A percentile compares a stretch with the other conserved stretches of the same genome.
These are phyloP conservation scores for Cyberlindnera sargentensis DNA, from an alignment of 805 yeast genomes.

Conservation along the genomic window DNA sequence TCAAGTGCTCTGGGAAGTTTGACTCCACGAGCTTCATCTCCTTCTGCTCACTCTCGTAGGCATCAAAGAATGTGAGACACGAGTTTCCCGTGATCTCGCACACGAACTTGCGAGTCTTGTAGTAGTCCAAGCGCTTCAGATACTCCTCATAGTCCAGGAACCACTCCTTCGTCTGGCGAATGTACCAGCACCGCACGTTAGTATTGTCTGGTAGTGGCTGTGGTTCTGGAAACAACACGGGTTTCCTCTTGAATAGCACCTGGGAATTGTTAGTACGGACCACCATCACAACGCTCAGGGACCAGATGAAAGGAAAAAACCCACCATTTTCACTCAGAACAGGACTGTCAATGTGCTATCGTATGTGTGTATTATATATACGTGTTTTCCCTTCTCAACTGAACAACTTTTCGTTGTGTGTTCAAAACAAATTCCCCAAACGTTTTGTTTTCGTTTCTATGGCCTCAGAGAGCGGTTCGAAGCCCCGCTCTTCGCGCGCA, in stretches of 20 bases:
- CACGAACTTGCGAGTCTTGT: slow-evolving; percentile 70
- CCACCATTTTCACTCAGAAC: no score
- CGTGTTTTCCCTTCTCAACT: no score
- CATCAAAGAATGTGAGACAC: slow-evolving; percentile 86
- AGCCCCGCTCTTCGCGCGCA: background rate
- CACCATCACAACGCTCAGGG: no score
- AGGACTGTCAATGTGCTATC: no score
- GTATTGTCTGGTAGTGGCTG: slow-evolving; percentile 50
- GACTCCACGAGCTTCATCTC: slow-evolving; percentile 62
- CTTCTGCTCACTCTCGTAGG: slow-evolving; percentile 64
- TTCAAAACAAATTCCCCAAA: no score
- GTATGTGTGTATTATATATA: no score
- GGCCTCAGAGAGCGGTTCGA: background rate
- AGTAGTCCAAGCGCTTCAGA: slow-evolving; percentile 63
- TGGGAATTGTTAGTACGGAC: slow-evolving; percentile 16
- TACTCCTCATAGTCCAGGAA: slow-evolving; percentile 72
- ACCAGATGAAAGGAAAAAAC: no score
- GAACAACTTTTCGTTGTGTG: no score
- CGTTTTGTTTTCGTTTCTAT: background rate
- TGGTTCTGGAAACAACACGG: slow-evolving; percentile 52
- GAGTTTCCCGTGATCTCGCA: slow-evolving; percentile 96
- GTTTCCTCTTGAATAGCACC: slow-evolving; percentile 75
- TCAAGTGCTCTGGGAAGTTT: slow-evolving; percentile 83
- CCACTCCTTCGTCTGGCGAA: slow-evolving; percentile 86
- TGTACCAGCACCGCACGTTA: slow-evolving; percentile 66